These are phyloP conservation scores for Leptographium galeiforme DNA, from an alignment of 2,329 filamentous ascomycete genomes.

Conservation along the genomic window DNA sequence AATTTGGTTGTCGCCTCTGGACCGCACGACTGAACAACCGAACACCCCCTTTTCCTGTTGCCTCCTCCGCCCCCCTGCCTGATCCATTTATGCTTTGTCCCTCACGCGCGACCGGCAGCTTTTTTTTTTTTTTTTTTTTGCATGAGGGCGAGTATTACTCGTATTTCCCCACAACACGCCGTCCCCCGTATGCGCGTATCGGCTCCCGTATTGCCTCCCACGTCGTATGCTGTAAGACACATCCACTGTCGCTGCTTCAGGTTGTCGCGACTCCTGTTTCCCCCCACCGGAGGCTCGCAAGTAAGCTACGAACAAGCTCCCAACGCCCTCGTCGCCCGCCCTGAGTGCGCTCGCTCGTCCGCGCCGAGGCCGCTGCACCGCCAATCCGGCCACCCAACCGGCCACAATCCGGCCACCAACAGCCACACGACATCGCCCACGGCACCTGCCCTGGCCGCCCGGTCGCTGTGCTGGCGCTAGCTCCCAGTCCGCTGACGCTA, in stretches of 20 bases:
- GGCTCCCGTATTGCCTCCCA: neutral
- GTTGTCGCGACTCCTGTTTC: neutral
- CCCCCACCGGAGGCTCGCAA: neutral
- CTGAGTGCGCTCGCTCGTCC: no score
- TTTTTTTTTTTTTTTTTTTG: neutral
- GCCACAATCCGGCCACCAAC: neutral
- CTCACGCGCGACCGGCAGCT: neutral
- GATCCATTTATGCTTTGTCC: slow-evolving; percentile 2
- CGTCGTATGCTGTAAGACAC: neutral
- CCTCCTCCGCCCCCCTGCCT: neutral
- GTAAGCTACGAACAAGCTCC: no score
- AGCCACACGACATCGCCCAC: neutral
- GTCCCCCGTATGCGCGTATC: neutral
- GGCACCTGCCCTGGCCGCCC: slow-evolving; percentile 2
- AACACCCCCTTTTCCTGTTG: neutral
- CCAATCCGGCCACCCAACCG: neutral
- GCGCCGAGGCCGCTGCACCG: no score
- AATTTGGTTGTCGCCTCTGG: neutral
- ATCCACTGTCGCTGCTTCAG: neutral
- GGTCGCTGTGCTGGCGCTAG: neutral
- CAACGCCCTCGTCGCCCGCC: no score
- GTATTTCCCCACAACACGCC: neutral
- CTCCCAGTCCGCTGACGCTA: neutral
- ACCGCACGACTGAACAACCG: neutral
- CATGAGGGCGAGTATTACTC: neutral